Percentiles rank a stretch among this genome's conserved stretches.
These are phyloP conservation scores for Pseudogymnoascus sp. DNA, from an alignment of 2,329 filamentous ascomycete species.

Conservation along the genomic window DNA sequence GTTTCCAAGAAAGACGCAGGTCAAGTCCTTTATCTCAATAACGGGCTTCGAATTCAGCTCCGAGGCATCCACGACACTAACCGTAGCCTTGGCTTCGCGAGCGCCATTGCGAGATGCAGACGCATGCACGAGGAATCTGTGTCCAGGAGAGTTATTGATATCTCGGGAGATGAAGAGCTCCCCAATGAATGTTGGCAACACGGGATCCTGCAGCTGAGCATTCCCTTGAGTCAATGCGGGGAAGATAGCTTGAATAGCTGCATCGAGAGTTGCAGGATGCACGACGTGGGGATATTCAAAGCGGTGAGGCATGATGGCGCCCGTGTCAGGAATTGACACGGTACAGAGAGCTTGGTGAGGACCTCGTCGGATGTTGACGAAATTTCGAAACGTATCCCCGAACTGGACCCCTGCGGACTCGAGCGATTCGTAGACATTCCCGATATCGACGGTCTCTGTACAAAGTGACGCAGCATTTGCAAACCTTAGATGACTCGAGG, in stretches of 20 bases:
- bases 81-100: too few species aligned
- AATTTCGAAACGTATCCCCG: slow-evolving; percentile 1
- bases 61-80: too few species aligned
- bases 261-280: slow-evolving; percentile 31
- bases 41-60: too few species aligned
- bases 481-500: too few species aligned
- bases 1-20: too few species aligned
- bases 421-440: slow-evolving; percentile 16
- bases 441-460: slow-evolving; percentile 10
- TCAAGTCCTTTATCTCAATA: too few species aligned
- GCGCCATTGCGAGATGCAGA: too few species aligned
- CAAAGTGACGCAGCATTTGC: background rate
- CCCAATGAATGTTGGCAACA: slow-evolving; percentile 26
- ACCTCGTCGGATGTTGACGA: background rate
- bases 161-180: slow-evolving; percentile 28
- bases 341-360: background rate
- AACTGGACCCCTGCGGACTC: slow-evolving; percentile 14
- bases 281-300: slow-evolving; percentile 28
- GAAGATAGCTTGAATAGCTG: slow-evolving; percentile 27
- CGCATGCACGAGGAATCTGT: slow-evolving; percentile 18
- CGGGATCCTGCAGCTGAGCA: slow-evolving; percentile 18
- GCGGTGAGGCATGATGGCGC: slow-evolving; percentile 27
- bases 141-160: slow-evolving; percentile 16
- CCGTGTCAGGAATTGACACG: slow-evolving; percentile 20
- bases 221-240: slow-evolving; percentile 21